phyloP scores from a whole-genome alignment of 345 rosid genomes.

The Arabidopsis arenosa region DNA sequence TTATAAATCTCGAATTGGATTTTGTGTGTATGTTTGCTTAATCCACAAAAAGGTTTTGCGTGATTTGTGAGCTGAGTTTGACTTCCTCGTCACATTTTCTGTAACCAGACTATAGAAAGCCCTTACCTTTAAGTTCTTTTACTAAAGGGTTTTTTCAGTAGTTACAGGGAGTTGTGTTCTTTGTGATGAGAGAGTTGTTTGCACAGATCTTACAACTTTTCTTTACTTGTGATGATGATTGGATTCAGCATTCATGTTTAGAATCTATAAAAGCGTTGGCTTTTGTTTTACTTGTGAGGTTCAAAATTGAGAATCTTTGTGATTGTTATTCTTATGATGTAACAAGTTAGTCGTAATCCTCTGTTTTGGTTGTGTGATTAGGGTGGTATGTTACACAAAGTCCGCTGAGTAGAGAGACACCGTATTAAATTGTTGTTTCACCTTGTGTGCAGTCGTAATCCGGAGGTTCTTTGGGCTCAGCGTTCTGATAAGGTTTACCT shows the following conservation, averaged over 20 bases:
- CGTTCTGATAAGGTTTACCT: constrained; percentile 82
- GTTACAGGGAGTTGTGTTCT: neutral
- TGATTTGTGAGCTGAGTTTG: constrained; percentile 4
- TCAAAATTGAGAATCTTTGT: neutral
- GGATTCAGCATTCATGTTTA: neutral
- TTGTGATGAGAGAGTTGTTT: neutral
- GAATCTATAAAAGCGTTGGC: neutral
- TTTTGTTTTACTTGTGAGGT: constrained; percentile 2
- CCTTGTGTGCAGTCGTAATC: constrained; percentile 64
- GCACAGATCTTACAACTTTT: constrained; percentile 1
- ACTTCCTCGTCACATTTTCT: neutral
- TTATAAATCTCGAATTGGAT: neutral
- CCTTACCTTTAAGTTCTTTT: neutral
- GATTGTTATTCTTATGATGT: neutral
- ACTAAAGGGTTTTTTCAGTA: constrained; percentile 16
- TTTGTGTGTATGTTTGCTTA: constrained; percentile 22
- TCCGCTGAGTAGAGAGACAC: neutral
- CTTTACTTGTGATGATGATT: no score
- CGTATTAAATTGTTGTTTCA: neutral
- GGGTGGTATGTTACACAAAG: constrained; percentile 15
- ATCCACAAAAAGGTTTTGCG: neutral
- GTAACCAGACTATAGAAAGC: neutral
- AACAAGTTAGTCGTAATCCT: neutral
- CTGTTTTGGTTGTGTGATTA: neutral
- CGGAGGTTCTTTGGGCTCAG: constrained; percentile 98